Evolutionary conservation across 2,329 filamentous ascomycete species (phyloP).

Genomic region (Rhinocladiella similis): DNA sequence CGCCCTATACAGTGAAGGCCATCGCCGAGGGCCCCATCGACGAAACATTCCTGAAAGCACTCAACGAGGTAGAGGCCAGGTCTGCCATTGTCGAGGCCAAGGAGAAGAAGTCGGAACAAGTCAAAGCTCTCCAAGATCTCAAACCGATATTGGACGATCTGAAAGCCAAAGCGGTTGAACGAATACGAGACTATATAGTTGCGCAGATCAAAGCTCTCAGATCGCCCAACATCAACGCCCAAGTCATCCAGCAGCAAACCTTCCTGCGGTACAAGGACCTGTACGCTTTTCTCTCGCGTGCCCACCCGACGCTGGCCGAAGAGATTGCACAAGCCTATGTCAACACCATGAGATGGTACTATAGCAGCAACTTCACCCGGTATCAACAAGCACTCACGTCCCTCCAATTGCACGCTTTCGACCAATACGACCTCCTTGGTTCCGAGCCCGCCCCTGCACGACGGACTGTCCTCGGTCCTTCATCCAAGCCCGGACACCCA

Average conservation of each 20-base stretch:
- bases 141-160: slow-evolving; percentile 83
- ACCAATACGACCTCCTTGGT: slow-evolving; percentile 80
- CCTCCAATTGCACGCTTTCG: slow-evolving; percentile 77
- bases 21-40: slow-evolving; percentile 89
- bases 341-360: slow-evolving; percentile 99
- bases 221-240: slow-evolving; percentile 94
- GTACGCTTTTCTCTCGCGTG: slow-evolving; percentile 78
- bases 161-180: slow-evolving; percentile 76
- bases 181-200: slow-evolving; percentile 92
- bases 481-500: slow-evolving; percentile 37
- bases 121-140: slow-evolving; percentile 79
- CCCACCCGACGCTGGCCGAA: slow-evolving; percentile 79
- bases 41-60: slow-evolving; percentile 78
- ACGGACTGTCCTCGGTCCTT: slow-evolving; percentile 41
- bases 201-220: slow-evolving; percentile 90
- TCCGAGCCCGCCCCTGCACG: slow-evolving; percentile 72
- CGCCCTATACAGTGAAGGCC: slow-evolving; percentile 77
- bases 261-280: slow-evolving; percentile 87
- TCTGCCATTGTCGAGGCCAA: slow-evolving; percentile 70
- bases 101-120: slow-evolving; percentile 58
- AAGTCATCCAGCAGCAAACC: slow-evolving; percentile 92
- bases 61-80: slow-evolving; percentile 81
- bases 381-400: slow-evolving; percentile 83
- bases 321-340: slow-evolving; percentile 93
- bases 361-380: slow-evolving; percentile 83